Conservation (phyloP, 352 stramenopile species). For the Phytophthora idaei region DNA sequence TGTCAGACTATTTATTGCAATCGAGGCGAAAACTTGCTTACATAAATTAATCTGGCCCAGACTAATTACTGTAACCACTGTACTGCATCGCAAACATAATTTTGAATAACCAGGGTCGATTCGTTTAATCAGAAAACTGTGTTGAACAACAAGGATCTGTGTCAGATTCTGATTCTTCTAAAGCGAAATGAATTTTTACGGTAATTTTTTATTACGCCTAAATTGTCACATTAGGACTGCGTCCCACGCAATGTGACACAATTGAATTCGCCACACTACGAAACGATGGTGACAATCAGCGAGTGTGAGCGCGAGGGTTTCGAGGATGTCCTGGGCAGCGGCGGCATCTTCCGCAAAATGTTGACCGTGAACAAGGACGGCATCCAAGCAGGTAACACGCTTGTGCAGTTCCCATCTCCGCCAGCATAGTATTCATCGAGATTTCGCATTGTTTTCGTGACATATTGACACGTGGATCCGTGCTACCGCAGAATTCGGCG, state of each 20-base stretch:
- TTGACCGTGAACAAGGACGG: conserved; percentile 59
- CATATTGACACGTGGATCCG: conserved; percentile 20
- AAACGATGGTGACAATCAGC: conserved; percentile 39
- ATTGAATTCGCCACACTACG: background rate
- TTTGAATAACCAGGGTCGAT: too few relatives aligned
- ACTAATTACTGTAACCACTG: too few relatives aligned
- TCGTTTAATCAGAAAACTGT: too few relatives aligned
- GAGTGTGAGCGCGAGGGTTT: conserved; percentile 64
- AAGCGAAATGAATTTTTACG: too few relatives aligned
- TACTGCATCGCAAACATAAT: too few relatives aligned
- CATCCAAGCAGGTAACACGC: conserved; percentile 56
- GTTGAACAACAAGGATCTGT: too few relatives aligned
- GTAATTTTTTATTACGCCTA: background rate
- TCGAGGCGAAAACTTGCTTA: too few relatives aligned
- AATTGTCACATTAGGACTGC: background rate
- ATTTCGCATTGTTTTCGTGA: conserved; percentile 3
- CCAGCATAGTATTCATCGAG: conserved; percentile 6
- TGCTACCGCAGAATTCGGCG: conserved; percentile 65
- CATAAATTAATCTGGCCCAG: too few relatives aligned
- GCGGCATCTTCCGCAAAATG: conserved; percentile 80
- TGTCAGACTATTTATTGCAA: too few relatives aligned
- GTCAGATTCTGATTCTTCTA: too few relatives aligned
- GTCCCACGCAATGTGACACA: background rate
- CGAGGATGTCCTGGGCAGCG: conserved; percentile 79
- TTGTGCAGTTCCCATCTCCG: background rate